Base-by-base conservation (phyloP, 139 green algal species). In the Picochlorum costavermella region DNA sequence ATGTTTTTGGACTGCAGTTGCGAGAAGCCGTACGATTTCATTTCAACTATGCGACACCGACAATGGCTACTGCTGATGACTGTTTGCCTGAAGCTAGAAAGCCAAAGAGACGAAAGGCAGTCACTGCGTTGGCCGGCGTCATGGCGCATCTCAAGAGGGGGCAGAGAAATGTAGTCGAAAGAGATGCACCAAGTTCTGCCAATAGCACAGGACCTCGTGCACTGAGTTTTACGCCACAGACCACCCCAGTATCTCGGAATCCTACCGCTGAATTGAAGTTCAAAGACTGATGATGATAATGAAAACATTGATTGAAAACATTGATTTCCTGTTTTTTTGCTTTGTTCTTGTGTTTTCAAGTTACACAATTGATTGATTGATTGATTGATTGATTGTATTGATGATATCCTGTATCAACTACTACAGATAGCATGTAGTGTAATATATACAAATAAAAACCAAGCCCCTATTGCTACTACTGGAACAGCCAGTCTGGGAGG, bases 401-500 rank as follows among this genome's bases (percentile, higher is more conserved):
- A 40, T 40, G 33, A 40, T 40, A 40, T 9, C 9, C 33, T 40
- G 33, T 40, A 40, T 40, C 33, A 40, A 40, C 33, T 40, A 12
- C 33, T 40, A 40, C 33, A 40, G 33, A 40, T 40, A 40, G 6
- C 33, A 40, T 40, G 33, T 40, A 40, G 33, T 40, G 33, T 40
- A 40, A 40, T 12, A 11, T 40, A 40, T 40, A 40, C 8, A 40
- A 12, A 13, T 40, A 40, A 12, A 13, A 12, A 40, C 5, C 9
- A 40, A 10, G 10, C 1, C 46, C 46, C 20, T 14, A 1, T 10
- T 10, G 58, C 12, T 0, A 72, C 30, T 50, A 53, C 45, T 49
- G 30, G 33, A 83, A 83, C 12, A 80, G 48, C 58, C 70, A 69
- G 14, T 75, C 63, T 14, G 70, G 78, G 33, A 83, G 68, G n/a